Evolutionary conservation across 441 rosid species (phyloP).

Genomic region (Populus hybrid): DNA sequence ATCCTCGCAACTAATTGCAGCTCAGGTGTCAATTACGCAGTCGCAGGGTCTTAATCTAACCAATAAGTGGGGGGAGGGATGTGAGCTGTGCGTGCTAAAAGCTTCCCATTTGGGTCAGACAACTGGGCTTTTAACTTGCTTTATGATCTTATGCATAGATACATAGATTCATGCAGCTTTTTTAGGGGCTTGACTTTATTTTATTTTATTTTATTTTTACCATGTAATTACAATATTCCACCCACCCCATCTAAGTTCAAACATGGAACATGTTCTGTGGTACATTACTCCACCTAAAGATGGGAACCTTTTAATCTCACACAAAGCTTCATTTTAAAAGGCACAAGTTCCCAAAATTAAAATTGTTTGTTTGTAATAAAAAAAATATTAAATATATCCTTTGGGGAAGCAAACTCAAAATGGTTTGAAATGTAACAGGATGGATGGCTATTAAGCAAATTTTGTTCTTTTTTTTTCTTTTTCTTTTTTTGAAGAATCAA

Average conservation of each 20-base stretch:
- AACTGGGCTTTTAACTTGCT: conserved; percentile 21
- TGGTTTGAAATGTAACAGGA: not conserved
- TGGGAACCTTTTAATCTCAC: not conserved
- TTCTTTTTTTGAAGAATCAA: not conserved
- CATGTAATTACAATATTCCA: not conserved
- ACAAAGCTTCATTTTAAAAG: not conserved
- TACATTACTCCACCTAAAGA: not conserved
- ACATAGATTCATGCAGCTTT: not conserved
- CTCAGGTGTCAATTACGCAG: conserved; percentile 14
- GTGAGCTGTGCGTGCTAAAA: not conserved
- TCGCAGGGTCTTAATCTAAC: not conserved
- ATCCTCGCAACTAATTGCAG: conserved; percentile 3
- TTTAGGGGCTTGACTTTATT: not conserved
- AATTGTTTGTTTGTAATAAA: not conserved
- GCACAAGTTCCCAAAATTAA: not conserved
- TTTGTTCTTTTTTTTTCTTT: no score
- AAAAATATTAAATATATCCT: no score
- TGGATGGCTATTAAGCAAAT: not conserved
- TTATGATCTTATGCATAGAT: no score
- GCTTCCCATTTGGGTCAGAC: conserved; percentile 28
- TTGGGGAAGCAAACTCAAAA: not conserved
- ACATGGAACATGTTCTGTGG: not conserved
- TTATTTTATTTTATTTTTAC: not conserved
- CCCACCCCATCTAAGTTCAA: not conserved
- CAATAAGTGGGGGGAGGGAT: not conserved